These are phyloP conservation scores for Angomonas deanei DNA, from an alignment of 208 protist genomes.

Conservation along the genomic window DNA sequence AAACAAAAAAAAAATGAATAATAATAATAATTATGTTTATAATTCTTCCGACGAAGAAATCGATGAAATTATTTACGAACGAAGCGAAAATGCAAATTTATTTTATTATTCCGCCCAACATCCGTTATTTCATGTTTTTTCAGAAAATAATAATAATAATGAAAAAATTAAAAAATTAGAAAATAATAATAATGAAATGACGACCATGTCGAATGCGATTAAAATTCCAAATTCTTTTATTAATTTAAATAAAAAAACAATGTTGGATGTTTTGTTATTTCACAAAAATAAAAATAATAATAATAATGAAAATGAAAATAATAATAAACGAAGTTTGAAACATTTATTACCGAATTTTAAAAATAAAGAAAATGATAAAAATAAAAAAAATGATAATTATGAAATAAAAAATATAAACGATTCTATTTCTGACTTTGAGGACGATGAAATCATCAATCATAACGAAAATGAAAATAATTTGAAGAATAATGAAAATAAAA, in stretches of 20 bases:
- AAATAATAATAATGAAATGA: constrained; percentile 5
- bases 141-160: background rate
- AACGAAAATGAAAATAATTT: background rate
- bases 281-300: constrained; percentile 6
- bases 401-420: background rate
- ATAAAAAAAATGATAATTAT: background rate
- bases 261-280: background rate
- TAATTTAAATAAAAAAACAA: background rate
- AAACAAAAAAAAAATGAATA: background rate
- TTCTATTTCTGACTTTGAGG: background rate
- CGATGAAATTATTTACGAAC: background rate
- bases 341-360: constrained; percentile 3
- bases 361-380: background rate
- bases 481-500: background rate
- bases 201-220: background rate
- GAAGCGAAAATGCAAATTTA: background rate
- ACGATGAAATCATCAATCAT: background rate
- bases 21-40: background rate
- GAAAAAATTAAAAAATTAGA: background rate
- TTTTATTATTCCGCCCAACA: background rate
- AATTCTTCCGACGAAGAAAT: background rate
- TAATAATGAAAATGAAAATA: constrained; percentile 4
- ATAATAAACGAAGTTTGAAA: background rate
- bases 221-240: background rate
- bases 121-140: background rate